Conservation (phyloP, 768 basidiomycete species). For the Leucocoprinus sp. region DNA sequence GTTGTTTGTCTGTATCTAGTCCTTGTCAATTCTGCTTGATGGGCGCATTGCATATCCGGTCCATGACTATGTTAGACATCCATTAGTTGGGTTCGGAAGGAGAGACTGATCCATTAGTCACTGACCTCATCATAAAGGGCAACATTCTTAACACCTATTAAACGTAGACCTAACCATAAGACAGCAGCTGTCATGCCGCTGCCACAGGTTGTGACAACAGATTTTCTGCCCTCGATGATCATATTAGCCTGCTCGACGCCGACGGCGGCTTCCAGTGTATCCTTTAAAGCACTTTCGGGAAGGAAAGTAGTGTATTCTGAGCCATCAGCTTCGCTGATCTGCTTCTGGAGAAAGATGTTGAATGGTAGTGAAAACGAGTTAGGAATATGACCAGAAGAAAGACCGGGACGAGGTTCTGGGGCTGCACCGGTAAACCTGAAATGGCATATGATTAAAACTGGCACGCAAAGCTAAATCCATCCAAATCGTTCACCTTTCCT, state of each 20-base stretch:
- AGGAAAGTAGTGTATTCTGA: constrained; percentile 53
- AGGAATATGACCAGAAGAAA: constrained; percentile 91
- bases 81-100: constrained; percentile 5
- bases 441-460: background rate
- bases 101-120: background rate
- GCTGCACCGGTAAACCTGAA: constrained; percentile 72
- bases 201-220: constrained; percentile 76
- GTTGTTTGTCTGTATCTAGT: too few species aligned
- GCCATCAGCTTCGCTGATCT: constrained; percentile 26
- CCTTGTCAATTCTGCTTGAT: constrained; percentile 65
- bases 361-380: constrained; percentile 82
- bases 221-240: constrained; percentile 50
- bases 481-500: constrained; percentile 51
- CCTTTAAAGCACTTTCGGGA: constrained; percentile 46
- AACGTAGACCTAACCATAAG: constrained; percentile 85
- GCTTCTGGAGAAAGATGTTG: constrained; percentile 52
- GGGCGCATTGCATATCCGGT: constrained; percentile 81
- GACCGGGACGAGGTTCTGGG: constrained; percentile 82
- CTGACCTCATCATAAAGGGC: constrained; percentile 92
- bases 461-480: background rate
- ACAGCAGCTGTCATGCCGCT: constrained; percentile 98
- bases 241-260: constrained; percentile 47
- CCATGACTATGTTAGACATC: constrained; percentile 67
- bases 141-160: constrained; percentile 51
- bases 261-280: constrained; percentile 54